These are phyloP conservation scores for Trametes punicea DNA, from an alignment of 768 basidiomycete genomes.

Conservation along the genomic window DNA sequence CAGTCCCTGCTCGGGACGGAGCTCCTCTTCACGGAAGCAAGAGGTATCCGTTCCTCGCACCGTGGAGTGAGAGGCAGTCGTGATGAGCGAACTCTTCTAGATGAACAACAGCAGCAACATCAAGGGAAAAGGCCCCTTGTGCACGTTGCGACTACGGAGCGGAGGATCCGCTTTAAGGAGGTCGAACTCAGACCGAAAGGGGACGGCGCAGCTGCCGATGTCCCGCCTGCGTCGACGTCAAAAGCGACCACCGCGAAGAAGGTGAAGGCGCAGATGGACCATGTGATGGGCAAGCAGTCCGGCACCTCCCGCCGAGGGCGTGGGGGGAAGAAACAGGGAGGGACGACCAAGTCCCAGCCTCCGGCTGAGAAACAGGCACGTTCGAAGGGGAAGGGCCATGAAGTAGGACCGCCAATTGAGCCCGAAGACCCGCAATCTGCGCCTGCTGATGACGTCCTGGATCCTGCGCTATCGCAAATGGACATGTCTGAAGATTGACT, in stretches of 20 bases:
- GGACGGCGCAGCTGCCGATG: not conserved
- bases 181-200: slow-evolving; percentile 44
- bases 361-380: not conserved
- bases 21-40: slow-evolving; percentile 67
- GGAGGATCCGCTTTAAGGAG: slow-evolving; percentile 71
- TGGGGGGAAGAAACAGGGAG: slow-evolving; percentile 15
- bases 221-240: not conserved
- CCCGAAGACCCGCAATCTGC: not conserved
- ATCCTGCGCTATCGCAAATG: slow-evolving; percentile 3
- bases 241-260: slow-evolving; percentile 16
- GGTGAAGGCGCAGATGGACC: slow-evolving; percentile 15
- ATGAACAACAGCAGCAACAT: slow-evolving; percentile 33
- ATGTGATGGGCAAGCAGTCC: slow-evolving; percentile 14
- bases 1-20: slow-evolving; percentile 72
- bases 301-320: slow-evolving; percentile 16
- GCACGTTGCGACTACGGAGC: slow-evolving; percentile 60
- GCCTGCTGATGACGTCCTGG: not conserved
- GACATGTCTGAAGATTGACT: slow-evolving; percentile 9
- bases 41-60: slow-evolving; percentile 39
- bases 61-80: slow-evolving; percentile 2
- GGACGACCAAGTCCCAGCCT: slow-evolving; percentile 1
- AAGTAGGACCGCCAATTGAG: not conserved
- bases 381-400: not conserved
- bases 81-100: slow-evolving; percentile 16
- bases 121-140: slow-evolving; percentile 47